Evolutionary conservation across 208 protist genomes (phyloP), one percentile per base, ranked within the genome.

Genomic region (Wallacemonas sp.): DNA sequence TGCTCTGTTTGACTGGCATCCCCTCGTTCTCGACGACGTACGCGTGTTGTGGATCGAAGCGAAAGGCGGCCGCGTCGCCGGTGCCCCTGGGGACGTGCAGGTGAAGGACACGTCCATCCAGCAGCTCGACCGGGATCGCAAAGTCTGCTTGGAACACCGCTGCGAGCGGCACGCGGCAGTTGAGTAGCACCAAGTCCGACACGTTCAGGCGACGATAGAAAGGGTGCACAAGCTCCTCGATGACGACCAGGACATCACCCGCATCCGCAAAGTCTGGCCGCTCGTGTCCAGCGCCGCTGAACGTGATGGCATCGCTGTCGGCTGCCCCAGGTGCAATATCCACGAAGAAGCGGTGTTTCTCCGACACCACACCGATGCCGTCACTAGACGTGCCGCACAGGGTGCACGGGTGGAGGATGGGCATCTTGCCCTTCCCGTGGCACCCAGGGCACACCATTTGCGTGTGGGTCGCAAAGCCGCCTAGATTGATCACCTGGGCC

Each of bases 171-270:
- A 93, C 66, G 26, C 55, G 64, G 54, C 74, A 80, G 38, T 93
- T 76, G 21, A 97, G 90, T 6, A 97, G 24, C 0, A 99, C 71
- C 60, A 99, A 88, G 38, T 95, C 68, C 41, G 98, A 85, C 29
- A 81, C 66, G 34, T 89, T 94, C 41, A 87, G 91, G 15, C 98
- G 85, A n/a, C 75, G 64, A 72, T 98, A 99, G 8, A 80, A 24
- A 3, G 81, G 60, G 79, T 99, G 98, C 33, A 91, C 78, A 61
- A 98, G 96, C 79, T 98, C 70, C 44, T 97, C 74, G 3, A 99
- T 37, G 5, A 99, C 89, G 24, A 99, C 93, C 36, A 99, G 78
- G 32, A 99, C 89, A 65, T 99, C 98, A 21, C 98, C 98, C n/a
- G 97, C 79, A 29, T 83, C 54, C 1, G 73, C 52, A n/a, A 93